Conservation (phyloP, 306 rosid species). For the Fragaria ananassa region DNA sequence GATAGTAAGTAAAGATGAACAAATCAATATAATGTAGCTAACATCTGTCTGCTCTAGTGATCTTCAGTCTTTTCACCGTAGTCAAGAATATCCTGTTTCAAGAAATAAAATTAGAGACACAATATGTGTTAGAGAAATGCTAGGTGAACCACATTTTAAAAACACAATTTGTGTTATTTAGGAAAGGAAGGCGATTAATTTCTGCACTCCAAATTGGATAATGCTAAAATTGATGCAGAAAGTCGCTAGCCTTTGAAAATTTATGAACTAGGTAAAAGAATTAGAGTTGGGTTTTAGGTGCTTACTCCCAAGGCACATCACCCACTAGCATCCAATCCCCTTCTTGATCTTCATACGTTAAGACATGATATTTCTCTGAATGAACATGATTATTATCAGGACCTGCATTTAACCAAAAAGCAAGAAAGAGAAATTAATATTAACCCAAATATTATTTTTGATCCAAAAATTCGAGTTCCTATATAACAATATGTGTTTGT, state of each 20-base stretch:
- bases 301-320: conserved; percentile 29
- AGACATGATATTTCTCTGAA: conserved; percentile 13
- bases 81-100: conserved; percentile 22
- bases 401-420: conserved; percentile 2
- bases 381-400: conserved; percentile 7
- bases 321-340: conserved; percentile 31
- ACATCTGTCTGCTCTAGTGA: conserved; percentile 24
- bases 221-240: background rate
- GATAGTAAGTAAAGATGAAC: conserved; percentile 1
- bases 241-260: background rate
- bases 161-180: background rate
- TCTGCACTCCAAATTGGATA: background rate
- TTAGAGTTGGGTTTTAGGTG: background rate
- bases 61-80: conserved; percentile 22
- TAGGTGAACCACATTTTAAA: no score
- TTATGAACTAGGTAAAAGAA: background rate
- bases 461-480: background rate
- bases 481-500: background rate
- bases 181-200: background rate
- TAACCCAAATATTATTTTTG: background rate
- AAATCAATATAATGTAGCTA: background rate
- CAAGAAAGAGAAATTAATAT: background rate
- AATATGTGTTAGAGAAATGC: no score
- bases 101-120: background rate
- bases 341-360: conserved; percentile 23